These are phyloP conservation scores for Tillandsia leiboldiana DNA, from an alignment of 176 grass and related monocot species.

Conservation along the genomic window DNA sequence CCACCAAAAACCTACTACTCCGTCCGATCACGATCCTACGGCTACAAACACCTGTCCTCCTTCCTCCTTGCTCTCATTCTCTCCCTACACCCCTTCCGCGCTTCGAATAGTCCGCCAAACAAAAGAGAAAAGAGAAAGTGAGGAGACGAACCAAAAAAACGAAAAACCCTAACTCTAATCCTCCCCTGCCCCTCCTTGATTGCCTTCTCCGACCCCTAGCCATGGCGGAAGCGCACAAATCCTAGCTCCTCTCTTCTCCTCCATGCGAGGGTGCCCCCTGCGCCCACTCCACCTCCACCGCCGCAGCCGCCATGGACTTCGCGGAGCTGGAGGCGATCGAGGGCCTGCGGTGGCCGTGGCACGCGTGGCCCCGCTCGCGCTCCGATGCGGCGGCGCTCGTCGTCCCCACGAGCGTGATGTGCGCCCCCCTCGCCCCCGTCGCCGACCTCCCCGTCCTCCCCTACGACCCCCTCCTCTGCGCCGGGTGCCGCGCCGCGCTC, in stretches of 20 bases:
- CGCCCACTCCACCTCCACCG: conserved; percentile 9
- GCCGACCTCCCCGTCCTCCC: conserved; percentile 72
- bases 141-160: no score
- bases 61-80: no score
- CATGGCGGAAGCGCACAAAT: neutral
- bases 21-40: no score
- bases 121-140: no score
- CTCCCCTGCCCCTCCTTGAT: no score
- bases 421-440: conserved; percentile 54
- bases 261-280: conserved; percentile 6
- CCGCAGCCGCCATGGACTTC: conserved; percentile 59
- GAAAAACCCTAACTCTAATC: no score
- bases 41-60: no score
- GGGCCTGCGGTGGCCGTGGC: conserved; percentile 94
- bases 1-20: no score
- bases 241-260: neutral
- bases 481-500: conserved; percentile 55
- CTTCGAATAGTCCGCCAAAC: no score
- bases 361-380: conserved; percentile 57
- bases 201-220: no score
- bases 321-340: conserved; percentile 94
- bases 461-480: conserved; percentile 65
- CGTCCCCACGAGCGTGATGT: conserved; percentile 77
- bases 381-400: conserved; percentile 76
- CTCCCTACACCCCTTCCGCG: no score